Evolutionary conservation across 495 filamentous ascomycete species (phyloP), one percentile per base, ranked within the genome.

Genomic region (Penicillium simplicissimum): DNA sequence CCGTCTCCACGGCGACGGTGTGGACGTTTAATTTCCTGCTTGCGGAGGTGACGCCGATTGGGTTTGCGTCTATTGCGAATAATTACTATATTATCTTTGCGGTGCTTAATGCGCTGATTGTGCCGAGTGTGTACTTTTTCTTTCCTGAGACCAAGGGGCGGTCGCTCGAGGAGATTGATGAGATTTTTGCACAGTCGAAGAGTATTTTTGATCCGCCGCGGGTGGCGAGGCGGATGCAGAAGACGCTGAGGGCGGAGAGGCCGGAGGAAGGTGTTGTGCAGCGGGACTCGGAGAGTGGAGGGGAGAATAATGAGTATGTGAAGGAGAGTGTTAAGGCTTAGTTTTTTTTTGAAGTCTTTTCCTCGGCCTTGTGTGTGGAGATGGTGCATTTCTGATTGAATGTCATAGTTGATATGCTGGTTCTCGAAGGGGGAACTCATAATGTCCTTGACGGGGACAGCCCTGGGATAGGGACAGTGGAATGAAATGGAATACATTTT

Each of bases 81-180:
- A 65, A 68, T 33, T 82, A 81, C 60, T 83, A 80, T 57, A 81
- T 84, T 64, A 72, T 83, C 37, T 84, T 76, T 58, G 80, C 78
- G 4, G 67, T 73, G 4, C 57, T 82, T 36, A 82, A 83, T 35
- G 78, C 79, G 17, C 73, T 73, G 60, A 79, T 84, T 35, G 73
- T 77, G 11, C 69, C 73, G 0, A 71, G 67, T 3, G 83, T 86
- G 14, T 87, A 85, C 73, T 83, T 86, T 63, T 78, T 84, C 60
- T 86, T 76, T 67, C 83, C 83, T 0, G 83, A 86, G 68, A 86
- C 83, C 5, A 80, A 83, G 11, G 73, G 73, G 5, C 81, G 88
- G 28, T 85, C 85, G 6, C 80, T 92, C 9, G 89, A 92, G 65
- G 89, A 91, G 70, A 90, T 92, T 56, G 89, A 91, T 67, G 82